Base-by-base conservation (phyloP, 2,329 filamentous ascomycete genomes). In the Microthyrium microscopicum region DNA sequence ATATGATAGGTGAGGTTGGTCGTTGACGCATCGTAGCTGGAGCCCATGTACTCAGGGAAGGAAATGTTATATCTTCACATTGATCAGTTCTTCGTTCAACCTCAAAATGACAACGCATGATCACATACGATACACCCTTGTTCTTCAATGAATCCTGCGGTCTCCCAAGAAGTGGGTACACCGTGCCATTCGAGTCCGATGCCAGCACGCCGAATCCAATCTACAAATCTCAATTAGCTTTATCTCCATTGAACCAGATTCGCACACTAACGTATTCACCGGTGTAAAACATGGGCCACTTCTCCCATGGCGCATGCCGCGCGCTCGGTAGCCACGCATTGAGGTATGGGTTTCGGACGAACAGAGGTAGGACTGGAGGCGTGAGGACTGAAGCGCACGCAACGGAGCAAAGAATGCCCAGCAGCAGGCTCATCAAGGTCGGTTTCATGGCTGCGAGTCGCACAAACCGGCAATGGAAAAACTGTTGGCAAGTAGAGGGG, bases 251-350 rank as follows among this genome's bases (percentile, higher is more conserved):
- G 20, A n/a, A 6, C 3, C 20, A n/a, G 31, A 19, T 30, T 16
- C 25, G 15, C 20, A 16, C 12, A 35, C 50, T 34, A 52, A 70
- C 64, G 49, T 76, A 65, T 46, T 73, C 62, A 21, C 79, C 78
- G 5, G 76, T 80, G 64, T 75, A 85, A 52, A 85, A 84, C 52
- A 87, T 87, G 17, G 83, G 83, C 83, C 83, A 92, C 55, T 71
- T 68, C 34, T 72, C 67, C 82, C 82, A 91, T 2, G 83, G 83
- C 29, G 66, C 65, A 36, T 77, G 68, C 43, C 83, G 67, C 26
- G 81, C 79, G 52, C 69, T 66, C 30, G 64, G 62, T 36, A 82
- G 59, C 64, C 53, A 68, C 45, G 60, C 61, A 36, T 58, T 64
- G 35, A 65, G 48, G 43, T 66, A 66, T 12, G 62, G 62, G 38